Evolutionary conservation across 139 green algal genomes (phyloP).

Genomic region (Micractinium sp.): DNA sequence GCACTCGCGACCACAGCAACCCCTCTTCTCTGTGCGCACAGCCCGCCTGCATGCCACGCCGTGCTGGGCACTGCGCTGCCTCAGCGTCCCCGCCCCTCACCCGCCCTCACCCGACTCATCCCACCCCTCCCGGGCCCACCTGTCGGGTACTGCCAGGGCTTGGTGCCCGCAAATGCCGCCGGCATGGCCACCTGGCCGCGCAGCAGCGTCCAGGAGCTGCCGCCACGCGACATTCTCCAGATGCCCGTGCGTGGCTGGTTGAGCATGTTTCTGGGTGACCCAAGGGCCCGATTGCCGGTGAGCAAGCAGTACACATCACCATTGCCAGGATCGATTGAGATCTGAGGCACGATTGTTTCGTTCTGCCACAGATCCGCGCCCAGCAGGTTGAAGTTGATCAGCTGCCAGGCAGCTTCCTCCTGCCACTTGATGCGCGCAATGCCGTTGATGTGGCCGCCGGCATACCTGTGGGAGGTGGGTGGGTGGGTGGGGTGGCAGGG

Average conservation of each 20-base stretch:
- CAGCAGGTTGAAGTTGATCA: background rate
- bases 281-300: background rate
- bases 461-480: background rate
- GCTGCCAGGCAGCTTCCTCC: background rate
- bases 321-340: background rate
- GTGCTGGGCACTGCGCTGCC: too few relatives aligned
- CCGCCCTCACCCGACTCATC: too few relatives aligned
- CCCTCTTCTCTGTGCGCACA: too few relatives aligned
- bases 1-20: too few relatives aligned
- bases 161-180: background rate
- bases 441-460: background rate
- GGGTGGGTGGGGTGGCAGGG: too few relatives aligned
- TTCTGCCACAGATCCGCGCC: background rate
- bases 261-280: background rate
- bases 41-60: too few relatives aligned
- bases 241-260: background rate
- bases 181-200: background rate
- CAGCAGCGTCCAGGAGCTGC: background rate
- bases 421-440: background rate
- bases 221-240: background rate
- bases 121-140: background rate
- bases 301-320: background rate
- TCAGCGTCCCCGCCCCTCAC: too few relatives aligned
- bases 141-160: background rate
- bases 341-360: background rate